phyloP scores from a whole-genome alignment of 2,329 filamentous ascomycete species.

The Tympanopsis confertula region DNA sequence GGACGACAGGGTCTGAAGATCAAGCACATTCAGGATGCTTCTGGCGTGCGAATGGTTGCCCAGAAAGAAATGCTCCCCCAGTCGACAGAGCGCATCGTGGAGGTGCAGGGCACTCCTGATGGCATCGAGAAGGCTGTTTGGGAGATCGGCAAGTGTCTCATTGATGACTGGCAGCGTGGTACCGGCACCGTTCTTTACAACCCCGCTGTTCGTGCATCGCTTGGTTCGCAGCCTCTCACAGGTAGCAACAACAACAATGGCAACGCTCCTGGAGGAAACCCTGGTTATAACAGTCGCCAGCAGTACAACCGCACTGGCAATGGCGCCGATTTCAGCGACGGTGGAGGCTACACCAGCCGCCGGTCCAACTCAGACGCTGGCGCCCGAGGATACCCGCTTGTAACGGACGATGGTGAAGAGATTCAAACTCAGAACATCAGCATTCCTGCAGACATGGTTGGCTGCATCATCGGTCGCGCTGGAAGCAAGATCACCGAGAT shows the following conservation, averaged over 20 bases:
- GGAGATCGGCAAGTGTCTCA: conserved; percentile 97
- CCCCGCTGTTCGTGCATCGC: conserved; percentile 73
- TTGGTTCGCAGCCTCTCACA: conserved; percentile 33
- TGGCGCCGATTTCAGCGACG: conserved; percentile 91
- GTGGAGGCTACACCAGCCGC: conserved; percentile 57
- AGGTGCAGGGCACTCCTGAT: conserved; percentile 87
- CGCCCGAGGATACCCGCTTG: conserved; percentile 66
- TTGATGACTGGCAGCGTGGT: conserved; percentile 95
- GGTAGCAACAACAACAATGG: conserved; percentile 16
- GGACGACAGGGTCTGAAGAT: conserved; percentile 94
- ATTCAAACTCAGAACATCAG: conserved; percentile 99
- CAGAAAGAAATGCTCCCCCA: conserved; percentile 99
- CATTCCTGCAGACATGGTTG: conserved; percentile 98
- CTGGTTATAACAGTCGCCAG: conserved; percentile 14
- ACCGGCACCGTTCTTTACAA: conserved; percentile 97
- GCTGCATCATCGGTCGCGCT: conserved; percentile 91
- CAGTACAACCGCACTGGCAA: conserved; percentile 58
- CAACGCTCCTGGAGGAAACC: conserved; percentile 31
- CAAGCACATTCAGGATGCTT: conserved; percentile 96
- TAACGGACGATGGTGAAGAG: conserved; percentile 86
- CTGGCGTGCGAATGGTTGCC: conserved; percentile 95
- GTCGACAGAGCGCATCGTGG: conserved; percentile 94
- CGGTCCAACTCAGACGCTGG: conserved; percentile 79
- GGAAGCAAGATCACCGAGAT: conserved; percentile 99
- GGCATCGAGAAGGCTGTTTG: conserved; percentile 92